Evolutionary conservation across 2,329 filamentous ascomycete genomes (phyloP), one percentile per base, ranked within the genome.

Genomic region (Pseudogymnoascus sp.): DNA sequence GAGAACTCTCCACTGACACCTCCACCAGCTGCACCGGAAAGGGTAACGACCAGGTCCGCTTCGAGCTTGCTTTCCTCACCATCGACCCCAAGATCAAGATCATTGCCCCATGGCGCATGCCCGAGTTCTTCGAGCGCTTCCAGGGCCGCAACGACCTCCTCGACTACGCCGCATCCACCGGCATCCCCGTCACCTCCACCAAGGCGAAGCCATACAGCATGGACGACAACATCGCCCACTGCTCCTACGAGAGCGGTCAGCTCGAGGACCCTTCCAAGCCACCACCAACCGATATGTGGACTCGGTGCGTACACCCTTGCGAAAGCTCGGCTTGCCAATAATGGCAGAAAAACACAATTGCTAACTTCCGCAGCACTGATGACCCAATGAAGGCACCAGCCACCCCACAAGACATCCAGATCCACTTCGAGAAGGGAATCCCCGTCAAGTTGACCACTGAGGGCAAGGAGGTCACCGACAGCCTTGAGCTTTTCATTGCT

Each of bases 211-310:
- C 85, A 54, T 89, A 84, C 83, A 80, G 76, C 63, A 82, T 82
- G 79, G 84, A 87, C 68, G 84, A 86, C 74, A 89, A 90, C 76
- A 71, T 90, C 68, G 87, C 86, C 61, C 89, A 93, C 76, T 90
- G 86, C 79, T 82, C 78, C 64, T 95, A 94, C 74, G 90, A 95
- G 79, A 86, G 86, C 59, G 89, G 89, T 71, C 86, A 86, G 65
- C 80, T 90, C 63, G 87, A 90, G 75, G 84, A 84, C 66, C 81
- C 81, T 44, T 75, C 82, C 71, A 77, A 81, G 68, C 84, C 86
- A 63, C 84, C 89, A 37, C 88, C 89, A 61, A 79, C 82, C 68
- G 88, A 92, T 73, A 89, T 93, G 85, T 93, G 90, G 90, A 92
- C 84, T 70, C 79, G 39, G 35, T 59, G 35, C 26, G 35, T 37